A percentile compares a stretch with the other conserved stretches of the same genome.
Conservation (phyloP, 1,284 basidiomycete genomes). For the Leucoagaricus sp. region DNA sequence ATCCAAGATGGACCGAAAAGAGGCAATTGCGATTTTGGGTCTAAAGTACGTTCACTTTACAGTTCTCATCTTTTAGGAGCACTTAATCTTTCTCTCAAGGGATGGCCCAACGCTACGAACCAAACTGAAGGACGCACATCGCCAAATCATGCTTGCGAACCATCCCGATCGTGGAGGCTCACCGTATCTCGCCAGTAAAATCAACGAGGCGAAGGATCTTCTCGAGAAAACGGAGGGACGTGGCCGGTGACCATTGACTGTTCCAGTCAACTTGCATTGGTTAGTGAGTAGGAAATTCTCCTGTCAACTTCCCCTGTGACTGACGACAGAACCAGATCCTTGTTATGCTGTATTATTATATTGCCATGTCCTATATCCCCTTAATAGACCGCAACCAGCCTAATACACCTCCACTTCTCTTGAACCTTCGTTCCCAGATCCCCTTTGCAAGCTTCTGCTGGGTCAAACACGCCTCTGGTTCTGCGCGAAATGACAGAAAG, state of each 20-base stretch:
- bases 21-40: constrained; percentile 92
- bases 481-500: neutral
- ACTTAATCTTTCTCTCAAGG: constrained; percentile 40
- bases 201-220: constrained; percentile 90
- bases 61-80: neutral
- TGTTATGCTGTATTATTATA: constrained; percentile 4
- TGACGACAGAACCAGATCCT: neutral
- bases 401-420: constrained; percentile 7
- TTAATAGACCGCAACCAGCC: constrained; percentile 9
- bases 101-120: constrained; percentile 73
- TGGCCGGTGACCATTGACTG: constrained; percentile 17
- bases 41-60: constrained; percentile 68
- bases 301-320: neutral
- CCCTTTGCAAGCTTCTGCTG: too few relatives aligned
- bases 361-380: constrained; percentile 2
- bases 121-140: constrained; percentile 87
- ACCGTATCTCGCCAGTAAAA: constrained; percentile 97
- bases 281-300: neutral
- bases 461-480: neutral
- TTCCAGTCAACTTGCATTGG: neutral
- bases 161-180: constrained; percentile 96
- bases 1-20: constrained; percentile 93
- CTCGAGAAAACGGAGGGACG: constrained; percentile 64
- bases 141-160: constrained; percentile 92
- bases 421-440: too few relatives aligned